A percentile compares a stretch with the other conserved stretches of the same genome.
Evolutionary conservation across 306 rosid species (phyloP).

Genomic region (Quercus glauca): DNA sequence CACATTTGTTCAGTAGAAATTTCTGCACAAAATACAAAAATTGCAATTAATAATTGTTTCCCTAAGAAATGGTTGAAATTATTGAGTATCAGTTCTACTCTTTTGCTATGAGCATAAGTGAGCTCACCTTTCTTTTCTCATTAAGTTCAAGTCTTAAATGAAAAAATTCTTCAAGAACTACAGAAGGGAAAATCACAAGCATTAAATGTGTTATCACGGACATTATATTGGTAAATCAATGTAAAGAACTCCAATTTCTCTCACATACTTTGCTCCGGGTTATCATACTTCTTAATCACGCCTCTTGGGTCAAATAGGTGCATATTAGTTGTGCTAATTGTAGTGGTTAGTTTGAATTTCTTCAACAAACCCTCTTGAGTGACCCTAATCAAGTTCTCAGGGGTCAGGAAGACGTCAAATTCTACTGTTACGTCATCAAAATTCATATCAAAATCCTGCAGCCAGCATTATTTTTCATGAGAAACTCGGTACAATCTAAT

Average conservation of each 20-base stretch:
- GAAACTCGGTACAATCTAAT: background rate
- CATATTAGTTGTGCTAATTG: no score
- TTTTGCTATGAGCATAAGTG: background rate
- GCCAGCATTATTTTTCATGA: background rate
- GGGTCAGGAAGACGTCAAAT: slow-evolving; percentile 55
- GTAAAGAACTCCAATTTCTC: background rate
- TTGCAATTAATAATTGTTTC: slow-evolving; percentile 1
- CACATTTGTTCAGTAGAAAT: slow-evolving; percentile 53
- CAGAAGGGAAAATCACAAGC: slow-evolving; percentile 15
- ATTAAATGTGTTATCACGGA: background rate
- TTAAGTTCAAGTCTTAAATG: slow-evolving; percentile 69
- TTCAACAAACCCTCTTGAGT: no score
- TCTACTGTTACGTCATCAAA: slow-evolving; percentile 75
- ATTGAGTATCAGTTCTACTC: background rate
- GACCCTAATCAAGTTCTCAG: no score
- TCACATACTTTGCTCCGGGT: no score
- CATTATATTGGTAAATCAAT: background rate
- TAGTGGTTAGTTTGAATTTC: no score
- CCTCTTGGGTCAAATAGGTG: no score
- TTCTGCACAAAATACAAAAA: slow-evolving; percentile 46
- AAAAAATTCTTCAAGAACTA: slow-evolving; percentile 88
- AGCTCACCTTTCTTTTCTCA: slow-evolving; percentile 74
- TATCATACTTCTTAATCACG: no score
- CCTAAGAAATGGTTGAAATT: background rate
- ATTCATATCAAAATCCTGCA: slow-evolving; percentile 80